Evolutionary conservation across 2,329 filamentous ascomycete species (phyloP), one percentile per base, ranked within the genome.

Genomic region (Fusarium sp.): DNA sequence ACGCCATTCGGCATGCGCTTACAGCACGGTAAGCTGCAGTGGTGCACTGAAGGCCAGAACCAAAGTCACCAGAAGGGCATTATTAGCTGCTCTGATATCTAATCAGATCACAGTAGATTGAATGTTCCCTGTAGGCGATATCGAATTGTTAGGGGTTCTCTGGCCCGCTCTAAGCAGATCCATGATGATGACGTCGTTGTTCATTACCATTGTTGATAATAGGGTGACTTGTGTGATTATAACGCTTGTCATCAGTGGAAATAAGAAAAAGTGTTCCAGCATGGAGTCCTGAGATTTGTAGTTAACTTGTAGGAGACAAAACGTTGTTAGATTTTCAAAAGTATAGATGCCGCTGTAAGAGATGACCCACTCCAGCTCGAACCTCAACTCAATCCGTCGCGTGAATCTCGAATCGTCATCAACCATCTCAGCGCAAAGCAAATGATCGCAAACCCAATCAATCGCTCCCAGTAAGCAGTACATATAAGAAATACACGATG

Each of bases 401-500:
- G 68, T 66, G 65, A 69, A 69, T 61, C 62, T 23, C 20, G 32
- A 54, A 51, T 58, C 37, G 25, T 46, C 66, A 55, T 23, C 42
- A 54, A 47, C 23, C 4, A 40, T n/a, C 25, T 9, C 42, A 21
- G 18, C 37, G 41, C 30, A 13, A 5, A 34, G 5, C 34, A 9
- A 18, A 18, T 21, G 4, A 14, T 30, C 27, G 7, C 16, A 20
- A 20, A 10, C 20, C 18, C 28, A n/a, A 46, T 20, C 23, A 11
- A n/a, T 5, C 14, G 68, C 34, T 32, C 72, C 1, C n/a, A 27
- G 16, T 12, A 5, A 21, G n/a, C 20, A 23, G 14, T 2, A 8
- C 9, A 32, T 6, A 7, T 13, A 48, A 7, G 11, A 8, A 25
- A 27, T 7, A 0, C 9, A 58, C 9, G 50, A 82, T 85, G 82